Evolutionary conservation across 1,284 basidiomycete species (phyloP).

Genomic region (Microbotryum silenes-acaulis): DNA sequence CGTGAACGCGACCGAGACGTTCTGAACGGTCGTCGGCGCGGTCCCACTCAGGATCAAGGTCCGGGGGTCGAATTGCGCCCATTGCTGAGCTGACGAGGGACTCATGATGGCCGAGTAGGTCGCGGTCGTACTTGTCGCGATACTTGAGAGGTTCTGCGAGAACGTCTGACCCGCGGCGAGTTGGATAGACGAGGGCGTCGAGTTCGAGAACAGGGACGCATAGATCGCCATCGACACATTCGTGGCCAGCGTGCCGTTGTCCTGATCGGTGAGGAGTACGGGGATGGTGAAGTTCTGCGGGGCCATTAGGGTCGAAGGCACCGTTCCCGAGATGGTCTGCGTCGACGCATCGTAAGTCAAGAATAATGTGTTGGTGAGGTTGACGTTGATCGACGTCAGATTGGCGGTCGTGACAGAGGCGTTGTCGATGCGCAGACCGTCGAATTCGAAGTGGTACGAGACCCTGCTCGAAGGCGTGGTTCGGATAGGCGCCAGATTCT

Average conservation of each 20-base stretch:
- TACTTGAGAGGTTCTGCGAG: conserved; percentile 23
- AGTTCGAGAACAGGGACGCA: conserved; percentile 57
- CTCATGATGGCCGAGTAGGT: conserved; percentile 25
- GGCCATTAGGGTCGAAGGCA: conserved; percentile 46
- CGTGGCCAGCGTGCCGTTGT: conserved; percentile 53
- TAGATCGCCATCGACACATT: conserved; percentile 57
- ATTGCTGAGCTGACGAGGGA: conserved; percentile 15
- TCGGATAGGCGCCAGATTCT: conserved; percentile 53
- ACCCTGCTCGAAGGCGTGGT: conserved; percentile 47
- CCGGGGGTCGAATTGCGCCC: conserved; percentile 22
- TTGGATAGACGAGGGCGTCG: conserved; percentile 51
- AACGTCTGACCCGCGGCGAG: conserved; percentile 44
- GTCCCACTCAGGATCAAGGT: conserved; percentile 25
- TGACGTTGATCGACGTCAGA: conserved; percentile 35
- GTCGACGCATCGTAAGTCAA: conserved; percentile 54
- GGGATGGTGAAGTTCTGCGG: conserved; percentile 48
- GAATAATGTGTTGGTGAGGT: conserved; percentile 49
- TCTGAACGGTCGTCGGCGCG: conserved; percentile 18
- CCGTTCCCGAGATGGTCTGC: conserved; percentile 55
- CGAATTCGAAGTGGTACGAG: conserved; percentile 37
- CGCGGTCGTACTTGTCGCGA: conserved; percentile 16
- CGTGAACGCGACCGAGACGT: conserved; percentile 18
- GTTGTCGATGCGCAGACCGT: conserved; percentile 56
- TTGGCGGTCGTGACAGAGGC: conserved; percentile 39
- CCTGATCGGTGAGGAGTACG: conserved; percentile 54